Evolutionary conservation across 208 protist species (phyloP).

Genomic region (Leishmania aethiopica): DNA sequence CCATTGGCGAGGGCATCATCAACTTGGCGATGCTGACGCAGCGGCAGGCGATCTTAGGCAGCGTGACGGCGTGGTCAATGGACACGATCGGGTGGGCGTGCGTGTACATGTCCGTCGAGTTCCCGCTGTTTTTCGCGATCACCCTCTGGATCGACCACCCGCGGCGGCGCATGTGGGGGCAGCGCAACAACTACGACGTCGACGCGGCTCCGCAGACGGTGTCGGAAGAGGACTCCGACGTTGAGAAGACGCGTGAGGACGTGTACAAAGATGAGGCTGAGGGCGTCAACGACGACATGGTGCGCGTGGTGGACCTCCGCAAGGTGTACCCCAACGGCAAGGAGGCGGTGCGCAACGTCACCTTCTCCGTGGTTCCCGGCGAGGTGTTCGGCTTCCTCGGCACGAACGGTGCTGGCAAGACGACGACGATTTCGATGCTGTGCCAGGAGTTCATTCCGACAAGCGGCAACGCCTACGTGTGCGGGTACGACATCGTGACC

Average conservation of each 20-base stretch:
- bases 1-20: conserved; percentile 64
- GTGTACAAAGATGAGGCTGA: conserved; percentile 37
- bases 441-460: conserved; percentile 77
- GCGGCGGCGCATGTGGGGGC: conserved; percentile 14
- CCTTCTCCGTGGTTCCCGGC: conserved; percentile 70
- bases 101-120: conserved; percentile 56
- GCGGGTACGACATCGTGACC: conserved; percentile 53
- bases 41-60: conserved; percentile 24
- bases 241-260: conserved; percentile 41
- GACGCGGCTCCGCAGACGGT: conserved; percentile 19
- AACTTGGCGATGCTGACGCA: conserved; percentile 42
- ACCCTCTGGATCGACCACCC: conserved; percentile 56
- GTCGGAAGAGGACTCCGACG: conserved; percentile 48
- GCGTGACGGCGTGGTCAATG: conserved; percentile 29
- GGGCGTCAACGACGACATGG: conserved; percentile 40
- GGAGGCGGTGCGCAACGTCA: conserved; percentile 72
- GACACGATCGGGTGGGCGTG: conserved; percentile 29
- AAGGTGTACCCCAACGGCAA: conserved; percentile 53
- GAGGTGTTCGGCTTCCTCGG: conserved; percentile 92
- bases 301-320: conserved; percentile 52
- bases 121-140: conserved; percentile 39
- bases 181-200: conserved; percentile 28
- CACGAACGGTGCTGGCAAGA: conserved; percentile 91
- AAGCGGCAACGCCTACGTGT: conserved; percentile 50
- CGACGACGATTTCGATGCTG: conserved; percentile 84